These are phyloP conservation scores for Marasmius sp. DNA, from an alignment of 1,284 basidiomycete species.

Conservation along the genomic window DNA sequence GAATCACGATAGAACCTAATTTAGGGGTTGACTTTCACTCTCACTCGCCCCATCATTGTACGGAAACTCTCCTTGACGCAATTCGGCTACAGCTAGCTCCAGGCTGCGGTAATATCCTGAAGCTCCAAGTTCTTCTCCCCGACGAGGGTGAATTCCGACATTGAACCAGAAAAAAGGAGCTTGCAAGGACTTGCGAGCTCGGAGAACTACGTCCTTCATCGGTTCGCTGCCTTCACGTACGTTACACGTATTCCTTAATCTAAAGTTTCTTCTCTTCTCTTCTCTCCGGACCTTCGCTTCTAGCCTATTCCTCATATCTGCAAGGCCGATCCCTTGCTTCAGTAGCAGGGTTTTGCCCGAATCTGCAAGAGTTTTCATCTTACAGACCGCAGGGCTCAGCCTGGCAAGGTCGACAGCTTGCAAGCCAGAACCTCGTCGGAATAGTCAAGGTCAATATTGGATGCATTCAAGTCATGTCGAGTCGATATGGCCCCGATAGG, in stretches of 20 bases:
- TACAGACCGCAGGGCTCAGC: neutral
- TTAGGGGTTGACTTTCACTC: too few species aligned
- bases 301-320: neutral
- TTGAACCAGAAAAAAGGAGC: neutral
- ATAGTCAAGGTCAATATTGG: neutral
- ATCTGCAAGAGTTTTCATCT: neutral
- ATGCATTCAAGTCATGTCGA: neutral
- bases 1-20: too few species aligned
- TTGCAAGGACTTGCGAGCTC: neutral
- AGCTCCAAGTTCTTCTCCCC: too few species aligned
- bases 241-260: slow-evolving; percentile 49
- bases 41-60: neutral
- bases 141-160: neutral
- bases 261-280: slow-evolving; percentile 7
- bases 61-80: too few species aligned
- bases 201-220: slow-evolving; percentile 12
- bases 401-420: neutral
- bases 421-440: neutral
- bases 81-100: too few species aligned
- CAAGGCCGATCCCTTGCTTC: neutral
- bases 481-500: neutral
- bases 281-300: neutral
- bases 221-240: slow-evolving; percentile 58
- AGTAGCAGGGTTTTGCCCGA: neutral
- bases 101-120: too few species aligned